Percentiles rank a stretch among this genome's conserved stretches.
Conservation (phyloP, 78 protist species). For the Blattamonas nauphoetae region DNA sequence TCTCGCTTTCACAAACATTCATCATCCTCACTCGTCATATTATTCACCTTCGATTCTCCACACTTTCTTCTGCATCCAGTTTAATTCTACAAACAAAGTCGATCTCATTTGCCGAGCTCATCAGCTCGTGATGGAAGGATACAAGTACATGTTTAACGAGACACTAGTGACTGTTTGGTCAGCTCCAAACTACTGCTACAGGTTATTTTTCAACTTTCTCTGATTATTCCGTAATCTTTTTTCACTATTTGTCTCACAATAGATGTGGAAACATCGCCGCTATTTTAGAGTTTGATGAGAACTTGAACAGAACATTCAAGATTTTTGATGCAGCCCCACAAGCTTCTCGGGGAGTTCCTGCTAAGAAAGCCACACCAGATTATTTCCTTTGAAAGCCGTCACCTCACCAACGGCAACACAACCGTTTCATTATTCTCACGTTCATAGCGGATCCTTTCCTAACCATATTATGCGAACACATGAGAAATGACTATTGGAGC, state of each 20-base stretch:
- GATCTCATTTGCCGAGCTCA: conserved; percentile 41
- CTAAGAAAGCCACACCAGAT: conserved; percentile 76
- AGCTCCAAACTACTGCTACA: conserved; percentile 48
- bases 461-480: too few relatives aligned
- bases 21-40: not conserved
- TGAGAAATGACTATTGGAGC: too few relatives aligned
- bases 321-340: conserved; percentile 87
- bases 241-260: not conserved
- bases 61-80: too few relatives aligned
- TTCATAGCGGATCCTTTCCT: too few relatives aligned
- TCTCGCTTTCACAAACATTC: not conserved
- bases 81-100: conserved; percentile 22
- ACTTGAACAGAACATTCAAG: conserved; percentile 54
- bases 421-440: too few relatives aligned
- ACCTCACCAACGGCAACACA: too few relatives aligned
- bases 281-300: conserved; percentile 80
- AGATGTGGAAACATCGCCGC: conserved; percentile 93
- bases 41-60: not conserved
- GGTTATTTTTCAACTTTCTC: not conserved
- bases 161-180: conserved; percentile 52
- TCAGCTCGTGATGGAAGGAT: conserved; percentile 54
- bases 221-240: not conserved
- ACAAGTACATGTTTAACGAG: conserved; percentile 41
- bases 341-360: conserved; percentile 64
- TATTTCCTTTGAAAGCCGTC: conserved; percentile 73